Base-by-base conservation (phyloP, 805 yeast species). In the Yarrowia alimentaria region DNA sequence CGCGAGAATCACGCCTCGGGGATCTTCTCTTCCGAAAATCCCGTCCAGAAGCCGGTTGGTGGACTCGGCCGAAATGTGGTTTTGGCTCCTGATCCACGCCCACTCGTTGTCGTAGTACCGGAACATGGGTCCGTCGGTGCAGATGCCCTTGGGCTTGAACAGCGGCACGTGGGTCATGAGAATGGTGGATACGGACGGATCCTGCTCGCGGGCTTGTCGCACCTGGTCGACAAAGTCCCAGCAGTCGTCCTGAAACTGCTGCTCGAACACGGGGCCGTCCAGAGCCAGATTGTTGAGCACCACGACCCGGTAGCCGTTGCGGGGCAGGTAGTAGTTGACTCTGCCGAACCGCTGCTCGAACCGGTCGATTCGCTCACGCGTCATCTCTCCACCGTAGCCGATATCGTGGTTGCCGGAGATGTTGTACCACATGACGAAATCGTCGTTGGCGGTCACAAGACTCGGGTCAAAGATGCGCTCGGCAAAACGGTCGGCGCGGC, bases 381-480 rank as follows among this genome's bases (percentile, higher is more conserved):
- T 89, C 31, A 94, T 87, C 66, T 93, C 99, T 0, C 98, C 98
- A 40, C 85, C 78, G 64, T 93, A 91, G 0, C 99, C 99, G 40
- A 91, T 81, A 64, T 93, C 99, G 64, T 93, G 99, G 64, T 93
- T 93, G 1, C 99, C 99, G 1, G 95, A 82, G 38, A 93, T 70
- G 64, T 93, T 93, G 22, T 30, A 43, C 47, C 47, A 40, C 33
- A 26, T 28, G 55, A 88, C 76, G 61, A 91, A 79, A 28, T 10
- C 30, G 5, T 4, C 7, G 18, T 43, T 31, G 6, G 25, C 3
- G 2, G 17, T 43, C 18, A 42, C 54, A 6, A 58, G 52, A 13
- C 19, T 6, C 13, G 16, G 43, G 9, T 51, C 57, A 55, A 70
- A 70, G 13, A 70, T 68, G 13, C 64, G 58, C 2, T 38, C 37